Conservation (phyloP, 2,329 filamentous ascomycete genomes). For the Tolypocladium ovalisporum region DNA sequence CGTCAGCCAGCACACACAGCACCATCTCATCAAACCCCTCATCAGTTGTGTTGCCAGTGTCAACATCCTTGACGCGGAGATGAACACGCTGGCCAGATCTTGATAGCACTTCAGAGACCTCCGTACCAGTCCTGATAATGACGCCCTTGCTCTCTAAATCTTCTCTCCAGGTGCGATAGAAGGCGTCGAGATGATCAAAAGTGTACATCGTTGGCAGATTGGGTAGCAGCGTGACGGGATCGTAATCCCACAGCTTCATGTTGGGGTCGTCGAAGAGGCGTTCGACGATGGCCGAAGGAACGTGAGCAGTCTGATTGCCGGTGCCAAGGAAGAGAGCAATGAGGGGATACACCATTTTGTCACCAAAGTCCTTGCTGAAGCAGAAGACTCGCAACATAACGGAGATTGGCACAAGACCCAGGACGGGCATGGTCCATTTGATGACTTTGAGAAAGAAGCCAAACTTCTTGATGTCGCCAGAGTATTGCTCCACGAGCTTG, state of each 20-base stretch:
- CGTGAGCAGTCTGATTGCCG: constrained; percentile 63
- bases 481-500: constrained; percentile 41
- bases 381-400: constrained; percentile 55
- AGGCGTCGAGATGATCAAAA: constrained; percentile 50
- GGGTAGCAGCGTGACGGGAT: constrained; percentile 39
- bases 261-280: constrained; percentile 46
- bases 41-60: constrained; percentile 35
- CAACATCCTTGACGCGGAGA: constrained; percentile 38
- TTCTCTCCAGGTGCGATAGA: constrained; percentile 49
- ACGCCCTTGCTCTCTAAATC: constrained; percentile 44
- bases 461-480: constrained; percentile 46
- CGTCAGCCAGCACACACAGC: constrained; percentile 54
- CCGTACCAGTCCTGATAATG: constrained; percentile 42
- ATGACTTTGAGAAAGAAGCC: constrained; percentile 44
- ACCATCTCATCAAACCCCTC: constrained; percentile 57
- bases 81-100: constrained; percentile 40
- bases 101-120: constrained; percentile 40
- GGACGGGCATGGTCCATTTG: constrained; percentile 47
- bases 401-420: constrained; percentile 52
- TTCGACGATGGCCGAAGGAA: constrained; percentile 57
- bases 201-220: constrained; percentile 57
- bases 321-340: constrained; percentile 65
- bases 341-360: constrained; percentile 61
- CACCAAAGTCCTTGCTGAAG: constrained; percentile 59
- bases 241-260: constrained; percentile 50